Evolutionary conservation across 2,329 filamentous ascomycete genomes (phyloP), one percentile per base, ranked within the genome.

Genomic region (Sclerotinia nivalis): DNA sequence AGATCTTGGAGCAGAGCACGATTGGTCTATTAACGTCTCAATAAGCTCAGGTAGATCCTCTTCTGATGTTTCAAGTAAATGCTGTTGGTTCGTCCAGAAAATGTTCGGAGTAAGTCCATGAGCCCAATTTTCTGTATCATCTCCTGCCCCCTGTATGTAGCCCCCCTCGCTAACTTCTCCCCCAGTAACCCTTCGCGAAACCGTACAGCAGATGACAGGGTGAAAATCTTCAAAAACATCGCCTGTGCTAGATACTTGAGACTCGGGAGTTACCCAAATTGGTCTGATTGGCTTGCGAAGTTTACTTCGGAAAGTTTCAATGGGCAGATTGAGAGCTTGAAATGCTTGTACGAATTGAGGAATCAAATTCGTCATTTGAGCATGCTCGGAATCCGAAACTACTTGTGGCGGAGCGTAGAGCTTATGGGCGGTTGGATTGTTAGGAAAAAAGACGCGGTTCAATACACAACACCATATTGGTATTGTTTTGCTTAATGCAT

Each of bases 71-170:
- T 79, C 79, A 28, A 96, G 82, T 15, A 98, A 82, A 8, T 77
- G 52, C 0, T 86, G 82, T 55, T 82, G 83, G 74, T 97, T 84
- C 2, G 80, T 80, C 96, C 96, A 99, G 80, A 97, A 99, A 0
- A 95, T 73, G 0, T 82, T 79, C 0, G 95, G 88, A 0, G 92
- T 96, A 22, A 98, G 85, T 0, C 93, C 93, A 67, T 87, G 82
- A 1, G 93, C 91, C 96, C 96, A 99, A 74, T 92, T 93, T 83
- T 99, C 96, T 18, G 91, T 93, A 79, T 99, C 96, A 79, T 99
- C 96, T 2, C 91, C 96, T 0, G 95, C 95, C 65, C 96, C 96
- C 80, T 98, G 96, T 71, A 99, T 91, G 77, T 99, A 99, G 8
- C 89, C 89, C 4, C 86, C 87, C 77, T 91, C 89, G 40, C 87